Percentiles rank a stretch among this genome's conserved stretches.
Conservation (phyloP, 164 flowering plant genomes). For the Macadamia tetraphylla region DNA sequence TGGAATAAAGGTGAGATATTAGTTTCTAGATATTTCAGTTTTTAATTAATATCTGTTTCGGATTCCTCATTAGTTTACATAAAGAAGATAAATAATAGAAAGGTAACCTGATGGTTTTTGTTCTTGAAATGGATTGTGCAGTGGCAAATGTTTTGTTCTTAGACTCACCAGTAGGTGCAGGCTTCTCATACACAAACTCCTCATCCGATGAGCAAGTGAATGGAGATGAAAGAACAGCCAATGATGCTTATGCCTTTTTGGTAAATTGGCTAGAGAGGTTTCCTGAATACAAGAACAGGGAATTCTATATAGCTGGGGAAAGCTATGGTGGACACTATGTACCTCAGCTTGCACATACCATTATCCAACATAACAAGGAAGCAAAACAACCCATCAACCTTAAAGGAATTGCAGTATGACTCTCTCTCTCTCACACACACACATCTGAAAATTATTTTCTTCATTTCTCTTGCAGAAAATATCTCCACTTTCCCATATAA, state of each 20-base stretch:
- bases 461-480: too few species aligned
- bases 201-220: conserved; percentile 29
- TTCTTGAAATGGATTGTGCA: conserved; percentile 6
- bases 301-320: conserved; percentile 65
- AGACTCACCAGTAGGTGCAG: conserved; percentile 76
- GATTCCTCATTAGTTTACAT: too few species aligned
- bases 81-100: too few species aligned
- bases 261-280: conserved; percentile 73
- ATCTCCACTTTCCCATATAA: too few species aligned
- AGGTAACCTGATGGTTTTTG: too few species aligned
- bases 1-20: conserved; percentile 21
- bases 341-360: conserved; percentile 62
- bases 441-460: too few species aligned
- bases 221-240: conserved; percentile 54
- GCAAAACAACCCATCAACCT: conserved; percentile 39
- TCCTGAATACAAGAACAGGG: conserved; percentile 61
- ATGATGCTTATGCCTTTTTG: conserved; percentile 46
- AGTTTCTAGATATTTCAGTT: not conserved
- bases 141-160: conserved; percentile 74
- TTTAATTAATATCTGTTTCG: conserved; percentile 14
- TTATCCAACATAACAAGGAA: conserved; percentile 32
- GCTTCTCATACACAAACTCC: conserved; percentile 66
- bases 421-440: not conserved
- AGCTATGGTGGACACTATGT: conserved; percentile 75
- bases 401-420: conserved; percentile 43